Evolutionary conservation across 352 stramenopile species (phyloP), one percentile per base, ranked within the genome.

Genomic region (Plasmopara muralis): DNA sequence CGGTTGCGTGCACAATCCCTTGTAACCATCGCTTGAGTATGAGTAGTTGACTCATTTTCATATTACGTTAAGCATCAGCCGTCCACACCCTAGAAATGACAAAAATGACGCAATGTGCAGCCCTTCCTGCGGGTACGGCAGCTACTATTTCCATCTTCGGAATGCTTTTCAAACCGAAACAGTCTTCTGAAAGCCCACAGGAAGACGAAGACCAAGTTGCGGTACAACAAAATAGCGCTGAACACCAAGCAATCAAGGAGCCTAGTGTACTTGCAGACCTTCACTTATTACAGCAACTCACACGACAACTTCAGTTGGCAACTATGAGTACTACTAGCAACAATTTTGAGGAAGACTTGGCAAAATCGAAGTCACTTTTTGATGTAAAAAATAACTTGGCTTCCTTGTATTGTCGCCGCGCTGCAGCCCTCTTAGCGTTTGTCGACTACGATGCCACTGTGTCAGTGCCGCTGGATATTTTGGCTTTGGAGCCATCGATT

Each of bases 361-460:
- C 29, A 8, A 2, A n/a, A 28, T 49, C 43, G 25, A 49, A 12
- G 31, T 12, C 31, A 35, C 10, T 39, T 0, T 53, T 49, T 33
- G 12, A 10, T 9, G 52, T 66, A 33, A 62, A 40, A 6, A 43
- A 70, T 31, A 50, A 59, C 9, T 47, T 77, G 16, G 64, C 64
- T 4, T 45, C 44, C 9, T 40, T 77, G 13, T 70, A 75, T 28
- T 68, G 55, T 8, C 64, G 65, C 18, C 70, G 70, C 14, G 70
- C 70, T 28, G 61, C 62, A 39, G 57, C 47, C 15, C 45, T 80
- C 18, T 43, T 80, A 30, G 51, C 60, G 7, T 69, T 66, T 58
- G 58, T 67, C n/a, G 58, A 77, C 53, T 74, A 70, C 28, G 70
- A 80, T 18, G 62, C 66, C 5, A 60, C 57, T 16, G 56, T 47